These are phyloP conservation scores for Colletotrichum agaves DNA, from an alignment of 2,329 filamentous ascomycete genomes.

Conservation along the genomic window DNA sequence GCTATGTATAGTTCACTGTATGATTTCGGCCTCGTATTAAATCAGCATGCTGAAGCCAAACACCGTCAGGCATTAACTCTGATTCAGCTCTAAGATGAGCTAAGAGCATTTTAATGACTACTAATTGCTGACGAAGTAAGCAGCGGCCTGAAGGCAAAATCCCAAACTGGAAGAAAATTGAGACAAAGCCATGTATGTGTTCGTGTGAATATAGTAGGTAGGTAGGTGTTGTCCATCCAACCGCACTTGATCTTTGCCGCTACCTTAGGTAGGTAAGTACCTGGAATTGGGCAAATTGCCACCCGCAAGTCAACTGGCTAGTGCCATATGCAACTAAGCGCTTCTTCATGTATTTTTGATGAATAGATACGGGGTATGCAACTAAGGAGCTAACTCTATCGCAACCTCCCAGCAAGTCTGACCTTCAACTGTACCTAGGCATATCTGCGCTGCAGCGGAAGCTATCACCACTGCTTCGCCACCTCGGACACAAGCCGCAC, in stretches of 20 bases:
- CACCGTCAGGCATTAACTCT: too few relatives aligned
- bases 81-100: too few relatives aligned
- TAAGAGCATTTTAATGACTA: too few relatives aligned
- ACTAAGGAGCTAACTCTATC: slow-evolving; percentile 31
- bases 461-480: background rate
- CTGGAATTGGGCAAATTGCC: slow-evolving; percentile 7
- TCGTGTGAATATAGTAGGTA: background rate
- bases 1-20: slow-evolving; percentile 10
- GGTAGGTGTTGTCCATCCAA: slow-evolving; percentile 4
- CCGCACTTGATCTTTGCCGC: slow-evolving; percentile 25
- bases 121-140: background rate
- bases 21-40: too few relatives aligned
- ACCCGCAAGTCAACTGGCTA: background rate
- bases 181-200: slow-evolving; percentile 29
- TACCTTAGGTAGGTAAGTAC: too few relatives aligned
- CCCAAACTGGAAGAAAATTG: background rate
- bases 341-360: background rate
- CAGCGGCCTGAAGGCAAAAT: background rate
- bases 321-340: slow-evolving; percentile 13
- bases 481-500: background rate
- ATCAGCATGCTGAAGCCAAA: too few relatives aligned
- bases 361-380: background rate
- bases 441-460: background rate
- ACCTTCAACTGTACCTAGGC: background rate
- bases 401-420: slow-evolving; percentile 11